Evolutionary conservation across 305 asterid genomes (phyloP).

Genomic region (Salvia sclarea): DNA sequence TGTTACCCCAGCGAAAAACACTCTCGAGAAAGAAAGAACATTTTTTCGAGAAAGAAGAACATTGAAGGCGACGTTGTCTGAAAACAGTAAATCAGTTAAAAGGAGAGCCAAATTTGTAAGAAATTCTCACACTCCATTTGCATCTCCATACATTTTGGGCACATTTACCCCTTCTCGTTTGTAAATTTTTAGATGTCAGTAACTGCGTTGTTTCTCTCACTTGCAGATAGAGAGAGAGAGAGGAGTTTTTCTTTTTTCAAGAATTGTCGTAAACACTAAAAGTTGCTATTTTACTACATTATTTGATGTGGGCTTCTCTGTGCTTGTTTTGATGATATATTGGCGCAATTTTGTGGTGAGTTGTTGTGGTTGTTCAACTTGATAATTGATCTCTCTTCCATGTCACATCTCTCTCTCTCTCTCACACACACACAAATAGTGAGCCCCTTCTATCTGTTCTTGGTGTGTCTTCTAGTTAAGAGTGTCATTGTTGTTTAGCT

Average conservation of each 20-base stretch:
- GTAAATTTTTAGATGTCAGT: slow-evolving; percentile 25
- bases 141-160: slow-evolving; percentile 30
- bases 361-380: slow-evolving; percentile 52
- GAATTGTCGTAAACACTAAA: slow-evolving; percentile 25
- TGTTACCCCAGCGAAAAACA: not conserved
- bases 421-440: slow-evolving; percentile 1
- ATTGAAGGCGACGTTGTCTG: slow-evolving; percentile 10
- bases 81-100: slow-evolving; percentile 1
- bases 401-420: slow-evolving; percentile 30
- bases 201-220: slow-evolving; percentile 38
- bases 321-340: slow-evolving; percentile 6
- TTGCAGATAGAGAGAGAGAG: not conserved
- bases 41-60: slow-evolving; percentile 19
- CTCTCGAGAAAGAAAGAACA: slow-evolving; percentile 17
- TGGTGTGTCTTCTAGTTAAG: slow-evolving; percentile 39
- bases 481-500: slow-evolving; percentile 40
- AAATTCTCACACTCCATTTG: slow-evolving; percentile 23
- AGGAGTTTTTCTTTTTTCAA: not conserved
- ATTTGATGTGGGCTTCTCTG: slow-evolving; percentile 32
- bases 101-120: slow-evolving; percentile 21
- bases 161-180: slow-evolving; percentile 17
- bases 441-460: slow-evolving; percentile 25
- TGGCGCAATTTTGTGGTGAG: slow-evolving; percentile 40
- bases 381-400: slow-evolving; percentile 35
- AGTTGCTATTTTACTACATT: slow-evolving; percentile 3